A percentile compares a stretch with the other conserved stretches of the same genome.
phyloP scores from a whole-genome alignment of 371 early-diverging fungal genomes.

The Dichotomocladium elegans region DNA sequence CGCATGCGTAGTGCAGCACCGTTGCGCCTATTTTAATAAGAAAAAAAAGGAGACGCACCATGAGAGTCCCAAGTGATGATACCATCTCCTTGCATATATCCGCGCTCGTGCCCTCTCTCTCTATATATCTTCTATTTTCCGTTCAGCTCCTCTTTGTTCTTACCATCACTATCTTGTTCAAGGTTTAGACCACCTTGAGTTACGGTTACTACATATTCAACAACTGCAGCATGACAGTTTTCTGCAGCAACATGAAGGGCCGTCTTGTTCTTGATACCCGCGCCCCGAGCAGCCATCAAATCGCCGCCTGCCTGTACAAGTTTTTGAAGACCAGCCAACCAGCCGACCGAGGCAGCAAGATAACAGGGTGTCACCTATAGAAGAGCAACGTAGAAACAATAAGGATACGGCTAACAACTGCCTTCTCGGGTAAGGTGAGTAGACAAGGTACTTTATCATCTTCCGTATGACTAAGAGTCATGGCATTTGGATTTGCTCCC shows the following conservation, averaged over 20 bases:
- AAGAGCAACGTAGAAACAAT: too few species aligned
- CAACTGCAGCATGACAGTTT: constrained; percentile 31
- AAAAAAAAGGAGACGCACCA: not conserved
- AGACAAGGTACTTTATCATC: constrained; percentile 45
- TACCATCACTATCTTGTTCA: constrained; percentile 34
- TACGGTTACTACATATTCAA: constrained; percentile 32
- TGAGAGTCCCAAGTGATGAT: too few species aligned
- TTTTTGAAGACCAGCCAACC: constrained; percentile 34
- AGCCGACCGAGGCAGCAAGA: constrained; percentile 40
- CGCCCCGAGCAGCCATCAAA: constrained; percentile 36
- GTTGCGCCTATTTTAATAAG: constrained; percentile 26
- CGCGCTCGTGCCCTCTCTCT: too few species aligned
- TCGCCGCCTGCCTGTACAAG: constrained; percentile 40
- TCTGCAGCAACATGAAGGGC: constrained; percentile 41
- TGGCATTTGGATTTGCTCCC: constrained; percentile 42
- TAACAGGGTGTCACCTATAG: constrained; percentile 39
- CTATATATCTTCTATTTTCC: too few species aligned
- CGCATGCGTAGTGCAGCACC: constrained; percentile 42
- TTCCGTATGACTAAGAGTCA: constrained; percentile 27
- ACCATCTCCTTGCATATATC: too few species aligned
- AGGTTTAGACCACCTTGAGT: constrained; percentile 34
- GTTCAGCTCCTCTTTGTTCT: too few species aligned
- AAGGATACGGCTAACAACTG: too few species aligned
- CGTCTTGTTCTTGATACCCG: constrained; percentile 32
- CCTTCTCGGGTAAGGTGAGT: too few species aligned